Base-by-base conservation (phyloP, 2,329 filamentous ascomycete genomes). In the Fusarium torreyae region DNA sequence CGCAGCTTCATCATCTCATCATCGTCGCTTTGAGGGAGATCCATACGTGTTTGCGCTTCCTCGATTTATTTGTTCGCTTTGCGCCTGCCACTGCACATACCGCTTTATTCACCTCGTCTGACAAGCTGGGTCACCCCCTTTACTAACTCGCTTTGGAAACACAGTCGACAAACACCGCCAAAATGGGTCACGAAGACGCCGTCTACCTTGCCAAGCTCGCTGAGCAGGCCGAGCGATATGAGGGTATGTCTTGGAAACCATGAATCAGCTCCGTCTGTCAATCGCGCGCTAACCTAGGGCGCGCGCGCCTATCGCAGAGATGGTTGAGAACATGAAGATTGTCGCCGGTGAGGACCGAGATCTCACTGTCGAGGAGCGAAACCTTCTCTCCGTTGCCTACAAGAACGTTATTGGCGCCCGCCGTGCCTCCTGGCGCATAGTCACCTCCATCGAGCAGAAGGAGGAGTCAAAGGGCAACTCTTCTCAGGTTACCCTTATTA, bases 241-340 rank as follows among this genome's bases (percentile, higher is more conserved):
- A 99, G 89, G 96, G 96, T 98, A 87, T 79, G 56, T 66, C 15
- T 45, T 43, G 42, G 20, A 49, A 40, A 34, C 22, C 59, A 34
- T 39, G 24, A 26, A 31, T 33, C 48, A 36, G 26, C 55, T 39
- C 44, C 44, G 31, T 42, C 46, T 66, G 11, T 62, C 53, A 49
- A 43, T 63, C 44, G 63, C 42, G 67, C 68, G 74, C 77, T 78
- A 68, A 78, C 72, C 14, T 45, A 46, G 31, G 36, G 48, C 63
- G 46, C 54, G 58, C 93, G 98, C 69, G 95, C 95, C 80, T 95
- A 38, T 53, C 38, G 22, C 54, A 69, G 96, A 98, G 87, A 98
- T 98, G 96, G 96, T 98, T 78, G 94, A 91, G 81, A 98, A 95
- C 88, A 98, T 98, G 96, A 98, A 98, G 94, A 94, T 98, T 91